These are phyloP conservation scores for Avena sativa DNA, from an alignment of 176 grass and related monocot genomes.

Conservation along the genomic window DNA sequence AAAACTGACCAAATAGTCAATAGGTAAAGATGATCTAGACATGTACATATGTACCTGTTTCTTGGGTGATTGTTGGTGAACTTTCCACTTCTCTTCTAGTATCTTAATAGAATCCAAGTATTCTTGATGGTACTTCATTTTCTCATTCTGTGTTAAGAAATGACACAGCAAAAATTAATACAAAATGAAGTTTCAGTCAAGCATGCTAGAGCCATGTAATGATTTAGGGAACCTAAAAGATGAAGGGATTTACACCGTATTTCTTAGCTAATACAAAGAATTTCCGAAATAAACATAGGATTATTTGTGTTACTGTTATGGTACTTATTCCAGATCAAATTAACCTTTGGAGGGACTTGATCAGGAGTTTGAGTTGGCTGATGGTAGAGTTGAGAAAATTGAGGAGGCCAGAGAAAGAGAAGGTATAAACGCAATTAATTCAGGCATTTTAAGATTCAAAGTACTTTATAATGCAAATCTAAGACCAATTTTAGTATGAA, in stretches of 20 bases:
- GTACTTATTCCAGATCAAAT: neutral
- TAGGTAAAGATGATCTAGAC: conserved; percentile 6
- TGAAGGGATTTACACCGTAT: neutral
- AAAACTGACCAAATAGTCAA: too few relatives aligned
- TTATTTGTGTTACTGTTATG: conserved; percentile 13
- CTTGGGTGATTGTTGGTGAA: conserved; percentile 72
- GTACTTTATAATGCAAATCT: neutral
- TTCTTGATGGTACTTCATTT: conserved; percentile 84
- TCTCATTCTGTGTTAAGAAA: conserved; percentile 72
- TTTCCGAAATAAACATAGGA: conserved; percentile 18
- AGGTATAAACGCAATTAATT: conserved; percentile 18
- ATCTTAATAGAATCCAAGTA: conserved; percentile 94
- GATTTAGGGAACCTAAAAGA: conserved; percentile 31
- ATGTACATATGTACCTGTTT: conserved; percentile 60
- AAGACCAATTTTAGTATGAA: neutral
- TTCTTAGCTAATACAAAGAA: neutral
- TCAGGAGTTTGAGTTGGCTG: conserved; percentile 20
- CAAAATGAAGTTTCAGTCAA: conserved; percentile 30
- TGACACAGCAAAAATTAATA: conserved; percentile 15
- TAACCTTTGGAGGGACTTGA: neutral
- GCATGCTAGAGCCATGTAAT: conserved; percentile 2
- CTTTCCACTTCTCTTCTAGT: conserved; percentile 96
- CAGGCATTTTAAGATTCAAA: neutral
- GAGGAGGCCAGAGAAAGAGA: conserved; percentile 11
- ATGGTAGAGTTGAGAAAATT: neutral